Conservation (phyloP, 768 basidiomycete species). For the Calocera cornea region DNA sequence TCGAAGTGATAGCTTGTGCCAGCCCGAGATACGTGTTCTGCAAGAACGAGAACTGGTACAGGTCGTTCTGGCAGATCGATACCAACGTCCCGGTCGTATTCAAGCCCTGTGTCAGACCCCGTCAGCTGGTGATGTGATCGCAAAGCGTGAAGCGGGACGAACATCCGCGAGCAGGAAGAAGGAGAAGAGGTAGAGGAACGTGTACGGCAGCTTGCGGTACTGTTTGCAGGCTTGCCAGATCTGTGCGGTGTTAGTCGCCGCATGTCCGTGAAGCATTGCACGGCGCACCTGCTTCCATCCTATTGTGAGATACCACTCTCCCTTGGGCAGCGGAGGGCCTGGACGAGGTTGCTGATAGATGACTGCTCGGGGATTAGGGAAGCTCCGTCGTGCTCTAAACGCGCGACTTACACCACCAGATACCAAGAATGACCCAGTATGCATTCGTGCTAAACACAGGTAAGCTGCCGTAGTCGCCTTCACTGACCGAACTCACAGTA, state of each 20-base stretch:
- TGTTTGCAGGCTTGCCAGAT: slow-evolving; percentile 66
- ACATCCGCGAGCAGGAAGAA: slow-evolving; percentile 73
- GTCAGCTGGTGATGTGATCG: neutral
- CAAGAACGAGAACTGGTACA: slow-evolving; percentile 68
- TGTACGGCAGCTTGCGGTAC: slow-evolving; percentile 65
- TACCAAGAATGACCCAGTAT: slow-evolving; percentile 65
- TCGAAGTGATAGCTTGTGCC: slow-evolving; percentile 62
- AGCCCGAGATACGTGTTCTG: slow-evolving; percentile 69
- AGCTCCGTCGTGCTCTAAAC: neutral
- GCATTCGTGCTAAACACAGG: slow-evolving; percentile 39
- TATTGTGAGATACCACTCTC: slow-evolving; percentile 62
- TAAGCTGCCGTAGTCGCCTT: neutral
- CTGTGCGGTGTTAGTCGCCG: slow-evolving; percentile 25
- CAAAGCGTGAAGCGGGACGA: slow-evolving; percentile 20
- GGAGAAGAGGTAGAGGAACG: slow-evolving; percentile 62
- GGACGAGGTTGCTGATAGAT: slow-evolving; percentile 75
- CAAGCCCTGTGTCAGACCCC: slow-evolving; percentile 38
- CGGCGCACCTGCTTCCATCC: slow-evolving; percentile 69
- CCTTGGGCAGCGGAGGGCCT: slow-evolving; percentile 64
- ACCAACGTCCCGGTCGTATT: slow-evolving; percentile 70
- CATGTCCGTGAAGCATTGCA: neutral
- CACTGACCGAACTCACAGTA: slow-evolving; percentile 36
- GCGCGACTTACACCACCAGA: slow-evolving; percentile 87
- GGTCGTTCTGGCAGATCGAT: slow-evolving; percentile 63
- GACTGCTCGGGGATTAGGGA: slow-evolving; percentile 31